A percentile compares a stretch with the other conserved stretches of the same genome.
phyloP scores from a whole-genome alignment of 805 yeast genomes.

The Yarrowia sp. region DNA sequence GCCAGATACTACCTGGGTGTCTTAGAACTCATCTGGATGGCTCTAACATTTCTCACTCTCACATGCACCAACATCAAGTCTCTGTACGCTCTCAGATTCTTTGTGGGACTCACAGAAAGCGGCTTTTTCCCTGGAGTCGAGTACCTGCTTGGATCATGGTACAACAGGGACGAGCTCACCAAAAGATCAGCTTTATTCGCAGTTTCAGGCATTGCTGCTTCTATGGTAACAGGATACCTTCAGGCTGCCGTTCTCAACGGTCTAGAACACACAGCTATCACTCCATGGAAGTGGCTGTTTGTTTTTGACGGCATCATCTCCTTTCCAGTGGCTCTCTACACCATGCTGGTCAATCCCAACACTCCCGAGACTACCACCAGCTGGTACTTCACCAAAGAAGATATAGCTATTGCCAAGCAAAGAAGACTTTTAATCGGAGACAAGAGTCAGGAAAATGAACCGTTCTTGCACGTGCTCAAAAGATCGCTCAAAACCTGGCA shows the following conservation, averaged over 20 bases:
- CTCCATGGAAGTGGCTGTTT: conserved; percentile 16
- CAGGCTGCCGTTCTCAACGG: conserved; percentile 6
- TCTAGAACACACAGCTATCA: not conserved
- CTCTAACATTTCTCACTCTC: conserved; percentile 50
- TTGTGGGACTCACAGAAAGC: conserved; percentile 55
- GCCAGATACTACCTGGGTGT: conserved; percentile 51
- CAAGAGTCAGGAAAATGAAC: not conserved
- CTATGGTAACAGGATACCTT: conserved; percentile 7
- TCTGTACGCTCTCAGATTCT: conserved; percentile 51
- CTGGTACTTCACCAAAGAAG: conserved; percentile 9
- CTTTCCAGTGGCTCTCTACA: conserved; percentile 3
- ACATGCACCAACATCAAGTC: conserved; percentile 48
- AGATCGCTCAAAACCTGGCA: conserved; percentile 5
- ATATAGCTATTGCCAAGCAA: not conserved
- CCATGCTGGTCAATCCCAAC: conserved; percentile 16
- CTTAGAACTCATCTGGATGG: conserved; percentile 50
- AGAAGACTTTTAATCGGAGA: not conserved
- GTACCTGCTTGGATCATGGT: conserved; percentile 47
- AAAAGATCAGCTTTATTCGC: conserved; percentile 11
- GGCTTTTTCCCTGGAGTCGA: conserved; percentile 56
- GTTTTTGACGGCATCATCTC: conserved; percentile 22
- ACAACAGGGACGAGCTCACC: conserved; percentile 50
- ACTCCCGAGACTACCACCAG: conserved; percentile 15
- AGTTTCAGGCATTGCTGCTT: conserved; percentile 1
- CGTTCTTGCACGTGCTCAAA: not conserved